Evolutionary conservation across 1,284 basidiomycete species (phyloP).

Genomic region (Hemileia vastatrix): DNA sequence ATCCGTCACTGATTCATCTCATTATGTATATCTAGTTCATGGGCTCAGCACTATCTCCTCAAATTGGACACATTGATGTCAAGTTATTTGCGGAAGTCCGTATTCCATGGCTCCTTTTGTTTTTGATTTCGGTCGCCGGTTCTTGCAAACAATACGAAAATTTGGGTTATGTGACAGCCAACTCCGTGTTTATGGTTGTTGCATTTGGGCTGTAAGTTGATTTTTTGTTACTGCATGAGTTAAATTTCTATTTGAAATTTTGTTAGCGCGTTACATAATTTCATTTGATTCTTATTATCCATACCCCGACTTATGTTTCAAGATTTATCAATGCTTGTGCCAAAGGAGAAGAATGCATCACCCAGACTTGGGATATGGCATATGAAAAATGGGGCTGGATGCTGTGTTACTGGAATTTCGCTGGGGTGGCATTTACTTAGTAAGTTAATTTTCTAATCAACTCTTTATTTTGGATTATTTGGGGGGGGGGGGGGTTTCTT

Average conservation of each 20-base stretch:
- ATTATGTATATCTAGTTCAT: slow-evolving; percentile 52
- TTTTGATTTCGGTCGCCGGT: slow-evolving; percentile 83
- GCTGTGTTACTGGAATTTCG: slow-evolving; percentile 63
- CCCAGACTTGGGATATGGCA: slow-evolving; percentile 99
- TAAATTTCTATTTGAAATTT: background rate
- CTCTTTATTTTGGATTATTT: slow-evolving; percentile 61
- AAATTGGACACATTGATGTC: slow-evolving; percentile 83
- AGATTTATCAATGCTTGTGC: slow-evolving; percentile 14
- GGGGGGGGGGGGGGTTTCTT: background rate
- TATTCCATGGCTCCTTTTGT: slow-evolving; percentile 93
- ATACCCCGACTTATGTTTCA: background rate
- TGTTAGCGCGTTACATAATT: slow-evolving; percentile 58
- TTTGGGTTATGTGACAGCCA: slow-evolving; percentile 84
- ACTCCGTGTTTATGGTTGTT: slow-evolving; percentile 93
- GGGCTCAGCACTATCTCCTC: slow-evolving; percentile 89
- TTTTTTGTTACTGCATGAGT: background rate
- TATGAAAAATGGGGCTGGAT: slow-evolving; percentile 62
- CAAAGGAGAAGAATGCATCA: slow-evolving; percentile 69
- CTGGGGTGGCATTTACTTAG: slow-evolving; percentile 52
- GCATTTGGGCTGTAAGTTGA: slow-evolving; percentile 71
- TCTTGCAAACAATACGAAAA: slow-evolving; percentile 91
- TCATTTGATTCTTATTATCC: slow-evolving; percentile 38
- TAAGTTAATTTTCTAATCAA: slow-evolving; percentile 35
- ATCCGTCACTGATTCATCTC: no score
- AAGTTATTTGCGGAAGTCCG: slow-evolving; percentile 99